These are phyloP conservation scores for Hypseocharis bilobata DNA, from an alignment of 441 rosid species.

Conservation along the genomic window DNA sequence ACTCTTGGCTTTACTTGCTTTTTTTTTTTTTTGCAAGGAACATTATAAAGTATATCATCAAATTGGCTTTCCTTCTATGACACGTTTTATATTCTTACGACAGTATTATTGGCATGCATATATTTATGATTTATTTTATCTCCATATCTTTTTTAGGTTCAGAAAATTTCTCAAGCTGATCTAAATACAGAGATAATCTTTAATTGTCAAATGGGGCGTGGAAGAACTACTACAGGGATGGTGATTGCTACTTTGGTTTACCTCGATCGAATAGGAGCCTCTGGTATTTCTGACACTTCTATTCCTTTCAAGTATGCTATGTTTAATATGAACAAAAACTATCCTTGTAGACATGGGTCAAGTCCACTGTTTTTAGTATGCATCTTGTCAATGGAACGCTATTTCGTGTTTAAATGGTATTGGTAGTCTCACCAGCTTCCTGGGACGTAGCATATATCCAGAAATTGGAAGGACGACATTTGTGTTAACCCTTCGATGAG, in stretches of 20 bases:
- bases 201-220: slow-evolving; percentile 99
- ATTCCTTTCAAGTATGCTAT: background rate
- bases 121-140: slow-evolving; percentile 9
- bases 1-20: background rate
- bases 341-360: background rate
- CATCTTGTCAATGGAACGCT: background rate
- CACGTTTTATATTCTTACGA: background rate
- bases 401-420: background rate
- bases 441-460: background rate
- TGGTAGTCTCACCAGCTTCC: background rate
- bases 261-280: slow-evolving; percentile 79
- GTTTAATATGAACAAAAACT: slow-evolving; percentile 1
- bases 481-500: background rate
- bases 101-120: too few species aligned
- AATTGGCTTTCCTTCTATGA: background rate
- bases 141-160: slow-evolving; percentile 43
- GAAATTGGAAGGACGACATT: background rate
- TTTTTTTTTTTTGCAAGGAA: background rate
- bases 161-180: slow-evolving; percentile 72
- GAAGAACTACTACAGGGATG: slow-evolving; percentile 98
- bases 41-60: too few species aligned
- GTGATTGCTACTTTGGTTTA: slow-evolving; percentile 89
- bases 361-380: slow-evolving; percentile 1
- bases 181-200: slow-evolving; percentile 67
- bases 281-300: slow-evolving; percentile 48